Percentiles rank a stretch among this genome's conserved stretches.
phyloP scores from a whole-genome alignment of 306 rosid genomes.

The Gillenia trifoliata region DNA sequence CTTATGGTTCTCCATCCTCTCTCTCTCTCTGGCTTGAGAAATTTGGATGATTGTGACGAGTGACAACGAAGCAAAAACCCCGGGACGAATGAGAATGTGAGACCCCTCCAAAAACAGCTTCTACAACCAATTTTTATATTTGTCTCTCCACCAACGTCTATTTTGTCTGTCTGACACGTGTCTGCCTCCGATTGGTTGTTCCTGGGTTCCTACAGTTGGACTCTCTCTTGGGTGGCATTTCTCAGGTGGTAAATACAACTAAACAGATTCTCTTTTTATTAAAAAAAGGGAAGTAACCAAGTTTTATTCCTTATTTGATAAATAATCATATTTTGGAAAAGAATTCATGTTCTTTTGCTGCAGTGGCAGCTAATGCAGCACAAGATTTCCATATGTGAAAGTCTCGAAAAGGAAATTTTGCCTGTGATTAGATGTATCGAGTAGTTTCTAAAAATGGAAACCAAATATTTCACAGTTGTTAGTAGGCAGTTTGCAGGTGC shows the following conservation, averaged over 20 bases:
- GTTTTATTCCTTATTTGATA: not conserved
- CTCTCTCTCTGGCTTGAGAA: conserved; percentile 15
- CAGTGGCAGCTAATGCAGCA: not conserved
- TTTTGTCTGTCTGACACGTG: conserved; percentile 25
- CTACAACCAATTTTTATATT: conserved; percentile 5
- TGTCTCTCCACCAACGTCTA: not conserved
- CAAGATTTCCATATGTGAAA: not conserved
- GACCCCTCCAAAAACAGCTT: conserved; percentile 28
- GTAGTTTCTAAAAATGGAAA: not conserved
- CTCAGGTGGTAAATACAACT: not conserved
- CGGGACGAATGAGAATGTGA: conserved; percentile 6
- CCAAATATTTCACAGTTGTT: not conserved
- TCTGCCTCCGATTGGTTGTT: not conserved
- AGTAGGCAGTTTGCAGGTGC: not conserved
- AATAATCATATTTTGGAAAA: not conserved
- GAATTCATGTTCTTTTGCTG: not conserved
- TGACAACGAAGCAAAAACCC: conserved; percentile 32
- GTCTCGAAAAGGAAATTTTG: not conserved
- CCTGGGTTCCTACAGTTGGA: conserved; percentile 7
- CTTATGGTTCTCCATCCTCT: conserved; percentile 36
- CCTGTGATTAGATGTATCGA: not conserved
- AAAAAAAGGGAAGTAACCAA: not conserved
- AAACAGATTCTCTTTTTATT: not conserved
- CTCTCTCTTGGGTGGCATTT: not conserved
- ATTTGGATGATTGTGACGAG: conserved; percentile 41